Base-by-base conservation (phyloP, 2,329 filamentous ascomycete species). In the Juglanconis sp. region DNA sequence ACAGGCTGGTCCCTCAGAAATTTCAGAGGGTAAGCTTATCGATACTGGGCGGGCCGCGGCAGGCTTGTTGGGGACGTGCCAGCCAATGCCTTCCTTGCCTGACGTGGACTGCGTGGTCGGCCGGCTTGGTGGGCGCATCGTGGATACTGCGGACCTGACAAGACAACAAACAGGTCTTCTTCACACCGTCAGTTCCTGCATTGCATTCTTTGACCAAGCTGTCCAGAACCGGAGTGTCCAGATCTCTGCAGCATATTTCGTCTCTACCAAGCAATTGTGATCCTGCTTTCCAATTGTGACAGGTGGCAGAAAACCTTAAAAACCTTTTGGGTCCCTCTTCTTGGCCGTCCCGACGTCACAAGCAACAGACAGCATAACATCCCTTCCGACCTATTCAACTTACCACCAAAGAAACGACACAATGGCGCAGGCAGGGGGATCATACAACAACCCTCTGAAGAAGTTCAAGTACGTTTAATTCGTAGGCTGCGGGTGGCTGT, bases 371-470 rank as follows among this genome's bases (percentile, higher is more conserved):
- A 35, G 44, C 44, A 4, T 30, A n/a, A 24, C 44, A 17, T 30
- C 9, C 15, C n/a, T n/a, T 56, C 47, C 17, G 3, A 49, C 36
- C 47, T 34, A 53, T 58, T 38, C 24, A 59, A 47, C 42, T 32
- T 51, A 67, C 61, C 65, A 64, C 63, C 59, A 63, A 63, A 61
- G 54, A 58, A 61, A 62, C 53, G 69, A 72, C 76, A 85, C 74
- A 74, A 96, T 96, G 93, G 91, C 93, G 76, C 87, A 92, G 79
- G 80, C 87, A 69, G 77, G 87, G 72, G 91, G 90, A 76, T 91
- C 91, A 66, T 99, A 98, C 84, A 97, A 96, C 77, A 98, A 98
- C 83, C 95, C 95, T 71, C 83, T 99, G 80, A 99, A 99, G 90
- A 99, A 99, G 79, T 99, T 98, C 89, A 99, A 99, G 93, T 97